Conservation (phyloP, 2,329 filamentous ascomycete species). For the Paecilomyces variotii region DNA sequence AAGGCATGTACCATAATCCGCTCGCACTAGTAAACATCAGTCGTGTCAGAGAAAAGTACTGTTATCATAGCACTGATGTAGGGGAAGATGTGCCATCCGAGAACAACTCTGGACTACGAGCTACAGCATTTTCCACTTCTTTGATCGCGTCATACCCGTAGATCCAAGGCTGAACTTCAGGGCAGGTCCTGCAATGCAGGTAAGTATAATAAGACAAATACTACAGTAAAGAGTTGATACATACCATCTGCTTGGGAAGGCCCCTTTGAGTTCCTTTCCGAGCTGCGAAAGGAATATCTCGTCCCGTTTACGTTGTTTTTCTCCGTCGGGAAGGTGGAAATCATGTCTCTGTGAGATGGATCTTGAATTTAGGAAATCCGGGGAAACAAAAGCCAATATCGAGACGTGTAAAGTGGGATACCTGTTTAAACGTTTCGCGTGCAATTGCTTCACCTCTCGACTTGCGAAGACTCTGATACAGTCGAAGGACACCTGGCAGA, state of each 20-base stretch:
- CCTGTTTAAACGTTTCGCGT: slow-evolving; percentile 52
- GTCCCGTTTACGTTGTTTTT: slow-evolving; percentile 52
- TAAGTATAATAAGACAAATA: not conserved
- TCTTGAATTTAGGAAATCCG: not conserved
- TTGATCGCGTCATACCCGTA: slow-evolving; percentile 56
- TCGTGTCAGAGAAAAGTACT: not conserved
- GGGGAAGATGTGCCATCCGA: not conserved
- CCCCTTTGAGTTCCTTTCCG: slow-evolving; percentile 42
- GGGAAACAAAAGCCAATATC: not conserved
- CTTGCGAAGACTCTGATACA: slow-evolving; percentile 42
- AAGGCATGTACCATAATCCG: too few species aligned
- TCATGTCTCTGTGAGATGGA: slow-evolving; percentile 29
- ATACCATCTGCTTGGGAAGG: slow-evolving; percentile 43
- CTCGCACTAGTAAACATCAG: not conserved
- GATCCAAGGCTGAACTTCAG: slow-evolving; percentile 54
- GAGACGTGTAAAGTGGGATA: slow-evolving; percentile 21
- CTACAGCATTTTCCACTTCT: slow-evolving; percentile 42
- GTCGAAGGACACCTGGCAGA: slow-evolving; percentile 34
- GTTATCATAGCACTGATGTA: not conserved
- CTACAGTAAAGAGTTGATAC: not conserved
- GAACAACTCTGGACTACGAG: slow-evolving; percentile 15
- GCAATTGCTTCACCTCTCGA: slow-evolving; percentile 44
- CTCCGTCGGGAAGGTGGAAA: slow-evolving; percentile 48
- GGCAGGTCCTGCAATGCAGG: slow-evolving; percentile 42
- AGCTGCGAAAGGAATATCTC: slow-evolving; percentile 49